These are phyloP conservation scores for Cutaneotrichosporon sp. DNA, from an alignment of 1,284 basidiomycete species.

Conservation along the genomic window DNA sequence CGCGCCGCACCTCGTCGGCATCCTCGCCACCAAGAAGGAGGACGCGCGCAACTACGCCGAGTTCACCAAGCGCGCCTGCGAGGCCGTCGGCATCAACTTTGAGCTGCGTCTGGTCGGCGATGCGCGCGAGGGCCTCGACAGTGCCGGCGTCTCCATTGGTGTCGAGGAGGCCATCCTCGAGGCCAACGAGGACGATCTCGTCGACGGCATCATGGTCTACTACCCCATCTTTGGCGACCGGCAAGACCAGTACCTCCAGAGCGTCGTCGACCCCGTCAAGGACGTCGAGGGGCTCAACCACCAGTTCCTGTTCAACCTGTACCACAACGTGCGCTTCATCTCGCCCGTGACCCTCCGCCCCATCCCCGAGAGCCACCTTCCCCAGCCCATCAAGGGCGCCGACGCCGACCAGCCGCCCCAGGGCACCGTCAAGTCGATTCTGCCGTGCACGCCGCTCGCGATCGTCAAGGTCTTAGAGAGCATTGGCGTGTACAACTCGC, in stretches of 20 bases:
- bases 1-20: constrained; percentile 81
- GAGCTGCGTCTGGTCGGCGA: constrained; percentile 69
- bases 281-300: constrained; percentile 97
- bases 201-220: constrained; percentile 98
- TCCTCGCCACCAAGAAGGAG: constrained; percentile 80
- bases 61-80: constrained; percentile 90
- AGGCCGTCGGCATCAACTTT: constrained; percentile 84
- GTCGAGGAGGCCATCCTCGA: constrained; percentile 94
- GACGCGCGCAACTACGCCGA: constrained; percentile 91
- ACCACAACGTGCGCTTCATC: constrained; percentile 82
- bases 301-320: constrained; percentile 94
- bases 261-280: constrained; percentile 79
- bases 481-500: constrained; percentile 86
- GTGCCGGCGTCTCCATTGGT: constrained; percentile 63
- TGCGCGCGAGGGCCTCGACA: constrained; percentile 54
- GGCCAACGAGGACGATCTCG: constrained; percentile 79
- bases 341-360: constrained; percentile 54
- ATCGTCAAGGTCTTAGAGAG: constrained; percentile 94
- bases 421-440: constrained; percentile 62
- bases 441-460: constrained; percentile 95
- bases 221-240: constrained; percentile 86
- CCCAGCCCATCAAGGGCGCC: constrained; percentile 30
- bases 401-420: constrained; percentile 61
- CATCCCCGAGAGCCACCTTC: constrained; percentile 44
- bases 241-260: constrained; percentile 86